Evolutionary conservation across 495 filamentous ascomycete genomes (phyloP).

Genomic region (Neurospora sp.): DNA sequence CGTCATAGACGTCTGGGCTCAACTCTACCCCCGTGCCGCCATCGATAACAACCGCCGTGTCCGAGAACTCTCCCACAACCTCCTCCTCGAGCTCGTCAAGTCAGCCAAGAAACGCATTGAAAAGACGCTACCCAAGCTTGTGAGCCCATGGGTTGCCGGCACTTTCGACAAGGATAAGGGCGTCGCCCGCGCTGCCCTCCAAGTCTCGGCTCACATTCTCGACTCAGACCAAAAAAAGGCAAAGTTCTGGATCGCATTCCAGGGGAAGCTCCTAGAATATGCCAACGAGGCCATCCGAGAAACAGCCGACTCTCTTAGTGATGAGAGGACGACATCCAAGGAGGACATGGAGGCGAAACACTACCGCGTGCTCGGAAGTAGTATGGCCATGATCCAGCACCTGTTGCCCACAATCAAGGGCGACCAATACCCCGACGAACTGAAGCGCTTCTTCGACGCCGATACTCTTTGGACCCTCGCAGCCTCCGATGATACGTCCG

Average conservation of each 20-base stretch:
- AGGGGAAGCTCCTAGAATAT: slow-evolving; percentile 66
- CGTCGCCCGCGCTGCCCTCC: slow-evolving; percentile 60
- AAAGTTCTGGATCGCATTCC: slow-evolving; percentile 67
- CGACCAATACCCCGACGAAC: slow-evolving; percentile 34
- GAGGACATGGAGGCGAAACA: slow-evolving; percentile 84
- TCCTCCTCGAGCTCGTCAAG: slow-evolving; percentile 63
- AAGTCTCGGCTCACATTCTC: slow-evolving; percentile 65
- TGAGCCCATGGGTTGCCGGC: slow-evolving; percentile 82
- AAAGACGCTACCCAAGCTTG: slow-evolving; percentile 60
- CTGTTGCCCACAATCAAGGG: slow-evolving; percentile 46
- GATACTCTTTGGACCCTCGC: slow-evolving; percentile 71
- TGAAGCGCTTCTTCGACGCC: slow-evolving; percentile 46
- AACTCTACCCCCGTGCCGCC: slow-evolving; percentile 75
- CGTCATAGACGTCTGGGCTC: slow-evolving; percentile 44
- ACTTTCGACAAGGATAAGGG: slow-evolving; percentile 73
- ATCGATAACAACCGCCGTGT: slow-evolving; percentile 84
- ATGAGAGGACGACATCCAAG: slow-evolving; percentile 68
- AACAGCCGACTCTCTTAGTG: slow-evolving; percentile 70
- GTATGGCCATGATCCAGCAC: slow-evolving; percentile 45
- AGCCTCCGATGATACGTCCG: slow-evolving; percentile 53
- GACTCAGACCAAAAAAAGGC: slow-evolving; percentile 65
- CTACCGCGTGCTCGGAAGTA: slow-evolving; percentile 62
- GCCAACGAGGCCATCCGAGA: slow-evolving; percentile 71
- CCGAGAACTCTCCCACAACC: slow-evolving; percentile 66
- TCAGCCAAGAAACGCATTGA: slow-evolving; percentile 71